Evolutionary conservation across 1,284 basidiomycete genomes (phyloP).

Genomic region (Ustilago cynodontis): DNA sequence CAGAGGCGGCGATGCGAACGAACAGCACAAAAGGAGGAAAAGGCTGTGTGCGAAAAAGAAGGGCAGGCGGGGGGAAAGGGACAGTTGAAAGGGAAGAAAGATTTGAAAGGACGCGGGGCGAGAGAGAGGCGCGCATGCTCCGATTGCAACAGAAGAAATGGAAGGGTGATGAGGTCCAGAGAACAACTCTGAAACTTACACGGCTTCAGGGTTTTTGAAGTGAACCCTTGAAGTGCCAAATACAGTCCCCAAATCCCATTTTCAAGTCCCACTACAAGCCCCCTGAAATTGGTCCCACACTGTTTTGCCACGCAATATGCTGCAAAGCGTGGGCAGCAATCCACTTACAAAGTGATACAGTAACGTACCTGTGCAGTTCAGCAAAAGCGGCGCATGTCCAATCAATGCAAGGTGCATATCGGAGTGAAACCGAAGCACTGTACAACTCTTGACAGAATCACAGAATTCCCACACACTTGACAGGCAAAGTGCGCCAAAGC

Average conservation of each 20-base stretch:
- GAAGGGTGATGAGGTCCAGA: not conserved
- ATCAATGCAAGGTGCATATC: conserved; percentile 26
- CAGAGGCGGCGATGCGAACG: not conserved
- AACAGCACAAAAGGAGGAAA: too few relatives aligned
- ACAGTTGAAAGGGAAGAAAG: not conserved
- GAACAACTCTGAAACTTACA: conserved; percentile 19
- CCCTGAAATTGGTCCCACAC: conserved; percentile 8
- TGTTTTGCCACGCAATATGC: too few relatives aligned
- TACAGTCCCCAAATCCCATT: not conserved
- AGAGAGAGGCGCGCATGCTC: not conserved
- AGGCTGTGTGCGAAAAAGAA: not conserved
- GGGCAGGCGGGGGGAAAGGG: not conserved
- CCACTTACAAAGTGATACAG: not conserved
- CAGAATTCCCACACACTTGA: too few relatives aligned
- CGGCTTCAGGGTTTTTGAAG: not conserved
- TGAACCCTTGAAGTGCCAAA: not conserved
- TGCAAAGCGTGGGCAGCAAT: not conserved
- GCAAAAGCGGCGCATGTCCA: not conserved
- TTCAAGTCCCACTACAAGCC: not conserved
- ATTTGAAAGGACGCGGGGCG: not conserved
- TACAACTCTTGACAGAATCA: conserved; percentile 1
- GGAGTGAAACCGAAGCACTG: conserved; percentile 12
- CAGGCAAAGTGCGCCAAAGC: not conserved
- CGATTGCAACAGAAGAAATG: not conserved
- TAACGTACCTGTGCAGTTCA: not conserved